phyloP scores from a whole-genome alignment of 345 rosid genomes.

The Salix brachista region DNA sequence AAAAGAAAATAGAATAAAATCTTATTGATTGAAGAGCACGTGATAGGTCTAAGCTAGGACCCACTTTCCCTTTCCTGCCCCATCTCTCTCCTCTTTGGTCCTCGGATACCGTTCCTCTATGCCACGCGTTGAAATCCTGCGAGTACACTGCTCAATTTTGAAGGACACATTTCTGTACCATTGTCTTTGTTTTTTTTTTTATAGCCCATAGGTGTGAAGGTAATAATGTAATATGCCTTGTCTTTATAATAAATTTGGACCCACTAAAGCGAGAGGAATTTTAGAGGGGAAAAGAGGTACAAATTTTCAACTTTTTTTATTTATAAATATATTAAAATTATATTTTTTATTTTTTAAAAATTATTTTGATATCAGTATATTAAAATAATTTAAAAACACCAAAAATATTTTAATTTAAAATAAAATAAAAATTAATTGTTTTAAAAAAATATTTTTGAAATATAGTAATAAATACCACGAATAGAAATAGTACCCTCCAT shows the following conservation, averaged over 20 bases:
- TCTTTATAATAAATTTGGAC: neutral
- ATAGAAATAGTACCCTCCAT: neutral
- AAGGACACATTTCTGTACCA: neutral
- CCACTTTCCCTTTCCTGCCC: neutral
- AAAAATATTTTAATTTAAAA: too few relatives aligned
- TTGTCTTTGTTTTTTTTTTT: too few relatives aligned
- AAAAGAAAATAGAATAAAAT: neutral
- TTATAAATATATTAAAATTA: too few relatives aligned
- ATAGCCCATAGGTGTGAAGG: neutral
- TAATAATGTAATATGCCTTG: too few relatives aligned
- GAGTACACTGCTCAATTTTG: neutral
- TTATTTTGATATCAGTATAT: too few relatives aligned
- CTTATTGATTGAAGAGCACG: neutral
- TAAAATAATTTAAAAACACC: too few relatives aligned
- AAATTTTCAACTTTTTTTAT: too few relatives aligned
- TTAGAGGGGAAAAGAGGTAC: too few relatives aligned
- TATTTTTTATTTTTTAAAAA: too few relatives aligned
- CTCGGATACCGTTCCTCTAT: neutral
- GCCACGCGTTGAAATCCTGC: neutral
- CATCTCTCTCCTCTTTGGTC: neutral
- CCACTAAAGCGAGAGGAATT: neutral
- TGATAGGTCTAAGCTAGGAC: neutral
- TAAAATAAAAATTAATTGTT: too few relatives aligned
- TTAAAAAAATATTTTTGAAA: too few relatives aligned
- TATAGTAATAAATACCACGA: too few relatives aligned